phyloP scores from a whole-genome alignment of 208 protist species.

The Angomonas deanei region DNA sequence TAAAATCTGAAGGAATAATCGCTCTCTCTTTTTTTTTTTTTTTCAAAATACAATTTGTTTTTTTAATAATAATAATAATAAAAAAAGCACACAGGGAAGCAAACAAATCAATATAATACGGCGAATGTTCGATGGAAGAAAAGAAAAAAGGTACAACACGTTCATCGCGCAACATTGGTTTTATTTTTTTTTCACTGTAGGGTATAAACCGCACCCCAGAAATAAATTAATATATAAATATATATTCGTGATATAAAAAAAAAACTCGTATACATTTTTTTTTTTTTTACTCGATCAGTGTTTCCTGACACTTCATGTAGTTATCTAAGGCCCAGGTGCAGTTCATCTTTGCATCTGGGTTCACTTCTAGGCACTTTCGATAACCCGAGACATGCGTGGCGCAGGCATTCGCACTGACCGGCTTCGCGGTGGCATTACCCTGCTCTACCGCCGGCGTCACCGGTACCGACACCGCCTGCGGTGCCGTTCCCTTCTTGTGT shows the following conservation, averaged over 20 bases:
- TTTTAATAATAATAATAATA: too few relatives aligned
- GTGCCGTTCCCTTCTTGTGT: too few relatives aligned
- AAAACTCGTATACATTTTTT: neutral
- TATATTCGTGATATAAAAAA: too few relatives aligned
- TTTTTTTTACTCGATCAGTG: conserved; percentile 13
- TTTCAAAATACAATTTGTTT: too few relatives aligned
- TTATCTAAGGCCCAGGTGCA: conserved; percentile 74
- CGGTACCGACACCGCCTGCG: too few relatives aligned
- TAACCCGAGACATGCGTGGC: conserved; percentile 43
- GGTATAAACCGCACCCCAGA: neutral
- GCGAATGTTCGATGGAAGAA: too few relatives aligned
- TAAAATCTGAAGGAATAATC: neutral
- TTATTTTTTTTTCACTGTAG: neutral
- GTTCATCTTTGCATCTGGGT: conserved; percentile 24
- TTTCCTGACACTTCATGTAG: conserved; percentile 52
- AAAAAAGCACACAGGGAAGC: too few relatives aligned
- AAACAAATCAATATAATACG: too few relatives aligned
- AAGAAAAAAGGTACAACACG: too few relatives aligned
- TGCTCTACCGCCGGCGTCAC: conserved; percentile 24
- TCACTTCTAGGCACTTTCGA: conserved; percentile 57
- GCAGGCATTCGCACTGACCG: conserved; percentile 22
- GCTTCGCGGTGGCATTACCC: conserved; percentile 23
- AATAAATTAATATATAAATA: conserved; percentile 4
- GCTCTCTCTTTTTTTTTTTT: too few relatives aligned
- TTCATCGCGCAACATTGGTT: neutral